These are phyloP conservation scores for Colletotrichum camelliae DNA, from an alignment of 2,329 filamentous ascomycete species.

Conservation along the genomic window DNA sequence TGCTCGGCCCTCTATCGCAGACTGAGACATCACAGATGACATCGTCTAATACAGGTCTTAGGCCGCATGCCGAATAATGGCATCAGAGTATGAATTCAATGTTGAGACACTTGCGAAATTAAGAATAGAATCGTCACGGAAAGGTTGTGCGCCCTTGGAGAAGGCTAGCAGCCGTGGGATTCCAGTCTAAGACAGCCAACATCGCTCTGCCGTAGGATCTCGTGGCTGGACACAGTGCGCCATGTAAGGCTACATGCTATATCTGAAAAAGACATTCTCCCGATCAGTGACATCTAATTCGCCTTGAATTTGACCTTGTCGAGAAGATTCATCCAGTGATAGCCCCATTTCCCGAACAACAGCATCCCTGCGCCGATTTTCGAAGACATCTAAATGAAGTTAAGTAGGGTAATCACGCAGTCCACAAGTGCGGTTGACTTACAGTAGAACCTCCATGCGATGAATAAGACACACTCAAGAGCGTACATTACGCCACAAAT, in stretches of 20 bases:
- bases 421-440: rapidly evolving
- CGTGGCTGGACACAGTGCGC: background rate
- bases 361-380: background rate
- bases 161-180: background rate
- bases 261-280: background rate
- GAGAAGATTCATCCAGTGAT: background rate
- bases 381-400: background rate
- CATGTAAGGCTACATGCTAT: background rate
- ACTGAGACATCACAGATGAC: background rate
- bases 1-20: rapidly evolving
- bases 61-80: too few relatives aligned
- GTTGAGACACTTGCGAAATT: rapidly evolving
- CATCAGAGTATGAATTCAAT: too few relatives aligned
- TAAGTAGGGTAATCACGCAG: background rate
- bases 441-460: background rate
- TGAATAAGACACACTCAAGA: rapidly evolving
- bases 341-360: background rate
- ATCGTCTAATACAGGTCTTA: background rate
- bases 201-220: rapidly evolving
- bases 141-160: background rate
- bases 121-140: background rate
- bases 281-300: background rate
- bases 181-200: background rate
- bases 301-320: background rate
- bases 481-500: background rate